Evolutionary conservation across 2,329 filamentous ascomycete species (phyloP).

Genomic region (Aspergillus hiratsukae): DNA sequence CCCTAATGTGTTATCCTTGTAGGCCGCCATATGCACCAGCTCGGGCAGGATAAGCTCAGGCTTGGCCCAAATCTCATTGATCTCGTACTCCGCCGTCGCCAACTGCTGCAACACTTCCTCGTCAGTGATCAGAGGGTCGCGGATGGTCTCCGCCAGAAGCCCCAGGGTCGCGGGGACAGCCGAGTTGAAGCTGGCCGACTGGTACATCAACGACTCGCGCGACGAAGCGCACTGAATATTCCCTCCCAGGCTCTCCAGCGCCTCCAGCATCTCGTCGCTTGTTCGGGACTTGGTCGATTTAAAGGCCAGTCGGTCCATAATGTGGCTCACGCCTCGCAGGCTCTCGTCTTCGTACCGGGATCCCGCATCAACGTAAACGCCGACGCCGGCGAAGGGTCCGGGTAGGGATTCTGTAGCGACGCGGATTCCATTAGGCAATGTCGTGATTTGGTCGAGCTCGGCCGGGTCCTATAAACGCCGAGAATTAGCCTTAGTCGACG

Average conservation of each 20-base stretch:
- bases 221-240: constrained; percentile 97
- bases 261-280: constrained; percentile 80
- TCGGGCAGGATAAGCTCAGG: constrained; percentile 94
- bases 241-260: constrained; percentile 81
- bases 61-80: constrained; percentile 96
- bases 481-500: constrained; percentile 1
- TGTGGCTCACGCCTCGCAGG: constrained; percentile 86
- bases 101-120: constrained; percentile 84
- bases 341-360: constrained; percentile 87
- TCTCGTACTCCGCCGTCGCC: constrained; percentile 89
- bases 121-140: constrained; percentile 76
- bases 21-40: constrained; percentile 90
- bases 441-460: constrained; percentile 83
- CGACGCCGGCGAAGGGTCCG: constrained; percentile 90
- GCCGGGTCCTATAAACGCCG: constrained; percentile 62
- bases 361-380: constrained; percentile 92
- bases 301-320: constrained; percentile 93
- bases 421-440: constrained; percentile 84
- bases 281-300: constrained; percentile 71
- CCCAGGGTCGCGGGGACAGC: constrained; percentile 77
- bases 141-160: constrained; percentile 88
- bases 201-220: constrained; percentile 96
- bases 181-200: constrained; percentile 94
- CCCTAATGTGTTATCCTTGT: constrained; percentile 91
- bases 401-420: constrained; percentile 93